These are phyloP conservation scores for Microascus cirrosus DNA, from an alignment of 2,329 filamentous ascomycete genomes.

Conservation along the genomic window DNA sequence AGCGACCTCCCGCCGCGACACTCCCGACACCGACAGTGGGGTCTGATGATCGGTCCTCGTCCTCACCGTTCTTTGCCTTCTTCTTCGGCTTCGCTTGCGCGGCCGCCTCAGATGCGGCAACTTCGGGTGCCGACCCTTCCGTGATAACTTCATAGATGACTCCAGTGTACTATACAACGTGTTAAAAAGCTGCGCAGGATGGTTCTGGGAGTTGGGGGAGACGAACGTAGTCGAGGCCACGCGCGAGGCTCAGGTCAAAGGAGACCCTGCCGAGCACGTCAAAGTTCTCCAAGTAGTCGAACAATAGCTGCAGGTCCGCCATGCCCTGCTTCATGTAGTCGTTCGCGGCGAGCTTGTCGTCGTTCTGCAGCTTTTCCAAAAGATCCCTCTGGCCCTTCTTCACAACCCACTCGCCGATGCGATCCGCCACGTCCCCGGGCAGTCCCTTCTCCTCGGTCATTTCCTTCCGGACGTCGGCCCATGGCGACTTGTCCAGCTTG, in stretches of 20 bases:
- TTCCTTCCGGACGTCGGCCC: constrained; percentile 81
- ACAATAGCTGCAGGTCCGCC: constrained; percentile 68
- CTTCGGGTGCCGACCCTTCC: constrained; percentile 56
- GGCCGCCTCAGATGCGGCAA: constrained; percentile 20
- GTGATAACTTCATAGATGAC: constrained; percentile 86
- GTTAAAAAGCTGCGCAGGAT: not conserved
- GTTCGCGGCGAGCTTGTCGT: constrained; percentile 60
- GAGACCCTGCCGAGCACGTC: constrained; percentile 63
- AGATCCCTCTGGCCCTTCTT: constrained; percentile 66
- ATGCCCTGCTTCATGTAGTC: constrained; percentile 68
- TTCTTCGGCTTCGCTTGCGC: constrained; percentile 34
- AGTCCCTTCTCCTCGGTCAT: constrained; percentile 92
- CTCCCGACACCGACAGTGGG: constrained; percentile 77
- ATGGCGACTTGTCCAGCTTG: constrained; percentile 74
- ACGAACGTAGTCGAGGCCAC: constrained; percentile 56
- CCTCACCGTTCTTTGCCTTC: constrained; percentile 33
- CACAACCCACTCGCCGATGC: constrained; percentile 76
- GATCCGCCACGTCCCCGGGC: constrained; percentile 64
- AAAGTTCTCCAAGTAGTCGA: constrained; percentile 73
- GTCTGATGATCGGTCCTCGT: constrained; percentile 62
- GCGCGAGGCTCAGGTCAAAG: constrained; percentile 81
- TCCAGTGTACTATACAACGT: constrained; percentile 75
- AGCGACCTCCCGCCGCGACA: constrained; percentile 80
- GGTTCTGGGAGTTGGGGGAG: not conserved
- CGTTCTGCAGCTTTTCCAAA: constrained; percentile 55